These are phyloP conservation scores for Candida sakaeoensis DNA, from an alignment of 805 yeast genomes.

Conservation along the genomic window DNA sequence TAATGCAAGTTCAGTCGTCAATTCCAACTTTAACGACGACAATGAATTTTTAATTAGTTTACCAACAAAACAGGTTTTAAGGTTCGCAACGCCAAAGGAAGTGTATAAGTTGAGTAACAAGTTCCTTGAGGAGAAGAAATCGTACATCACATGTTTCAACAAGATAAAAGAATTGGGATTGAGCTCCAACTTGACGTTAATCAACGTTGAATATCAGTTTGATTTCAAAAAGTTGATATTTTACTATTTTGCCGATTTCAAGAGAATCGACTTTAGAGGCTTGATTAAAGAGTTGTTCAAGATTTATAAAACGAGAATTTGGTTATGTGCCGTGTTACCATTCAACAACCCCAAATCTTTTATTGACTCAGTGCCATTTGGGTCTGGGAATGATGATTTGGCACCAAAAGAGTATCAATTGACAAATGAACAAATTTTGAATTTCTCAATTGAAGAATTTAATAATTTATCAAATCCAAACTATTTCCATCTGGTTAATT, in stretches of 20 bases:
- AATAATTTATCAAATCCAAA: conserved; percentile 38
- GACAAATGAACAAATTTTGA: conserved; percentile 36
- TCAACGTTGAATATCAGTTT: conserved; percentile 43
- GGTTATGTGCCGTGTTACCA: conserved; percentile 47
- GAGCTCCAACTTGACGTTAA: conserved; percentile 37
- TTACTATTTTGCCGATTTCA: conserved; percentile 45
- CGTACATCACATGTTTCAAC: conserved; percentile 58
- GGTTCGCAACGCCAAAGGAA: conserved; percentile 76
- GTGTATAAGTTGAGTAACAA: conserved; percentile 58
- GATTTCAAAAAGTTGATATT: conserved; percentile 45
- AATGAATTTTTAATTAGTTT: conserved; percentile 59
- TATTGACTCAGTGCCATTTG: conserved; percentile 7
- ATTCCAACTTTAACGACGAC: conserved; percentile 47
- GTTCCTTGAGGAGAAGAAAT: conserved; percentile 68
- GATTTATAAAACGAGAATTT: conserved; percentile 44
- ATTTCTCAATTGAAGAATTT: conserved; percentile 44
- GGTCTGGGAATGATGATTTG: conserved; percentile 1
- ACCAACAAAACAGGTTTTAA: conserved; percentile 72
- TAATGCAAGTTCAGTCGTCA: conserved; percentile 34
- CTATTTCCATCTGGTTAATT: conserved; percentile 51
- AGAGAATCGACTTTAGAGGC: conserved; percentile 41
- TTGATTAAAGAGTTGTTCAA: conserved; percentile 43
- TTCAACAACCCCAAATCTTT: conserved; percentile 33
- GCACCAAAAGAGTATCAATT: conserved; percentile 38
- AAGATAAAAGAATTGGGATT: conserved; percentile 48